phyloP scores from a whole-genome alignment of 2,329 filamentous ascomycete genomes.

The Hyphodiscus sp. region DNA sequence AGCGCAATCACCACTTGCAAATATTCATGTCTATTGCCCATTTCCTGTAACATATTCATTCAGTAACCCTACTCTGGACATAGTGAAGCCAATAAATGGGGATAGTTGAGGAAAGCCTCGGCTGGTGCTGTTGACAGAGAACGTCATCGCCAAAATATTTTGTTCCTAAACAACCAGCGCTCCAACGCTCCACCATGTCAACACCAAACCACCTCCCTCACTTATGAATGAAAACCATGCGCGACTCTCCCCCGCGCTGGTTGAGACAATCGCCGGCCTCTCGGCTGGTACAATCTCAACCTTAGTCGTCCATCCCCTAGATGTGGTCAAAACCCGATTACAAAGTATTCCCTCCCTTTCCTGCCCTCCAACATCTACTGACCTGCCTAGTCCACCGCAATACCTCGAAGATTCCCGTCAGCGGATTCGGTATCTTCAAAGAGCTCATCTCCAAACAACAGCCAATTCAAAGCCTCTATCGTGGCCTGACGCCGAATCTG shows the following conservation, averaged over 20 bases:
- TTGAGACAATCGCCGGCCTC: constrained; percentile 87
- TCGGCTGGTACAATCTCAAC: constrained; percentile 83
- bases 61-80: background rate
- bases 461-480: constrained; percentile 68
- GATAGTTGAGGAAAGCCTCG: constrained; percentile 9
- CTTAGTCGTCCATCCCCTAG: constrained; percentile 81
- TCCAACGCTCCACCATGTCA: constrained; percentile 15
- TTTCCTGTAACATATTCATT: background rate
- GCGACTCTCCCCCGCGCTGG: constrained; percentile 65
- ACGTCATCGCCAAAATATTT: constrained; percentile 10
- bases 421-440: constrained; percentile 47
- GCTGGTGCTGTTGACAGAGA: constrained; percentile 12
- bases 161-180: background rate
- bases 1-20: constrained; percentile 25
- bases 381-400: constrained; percentile 43
- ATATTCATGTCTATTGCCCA: background rate
- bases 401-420: constrained; percentile 36
- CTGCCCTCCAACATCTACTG: constrained; percentile 30
- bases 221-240: constrained; percentile 35
- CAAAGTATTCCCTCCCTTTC: constrained; percentile 55
- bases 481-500: constrained; percentile 84
- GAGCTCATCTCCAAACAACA: constrained; percentile 38
- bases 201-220: constrained; percentile 8
- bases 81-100: background rate
- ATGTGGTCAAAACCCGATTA: constrained; percentile 93